Percentiles rank a stretch among this genome's conserved stretches.
Evolutionary conservation across 2,329 filamentous ascomycete species (phyloP).

Genomic region (Penicillium sp.): DNA sequence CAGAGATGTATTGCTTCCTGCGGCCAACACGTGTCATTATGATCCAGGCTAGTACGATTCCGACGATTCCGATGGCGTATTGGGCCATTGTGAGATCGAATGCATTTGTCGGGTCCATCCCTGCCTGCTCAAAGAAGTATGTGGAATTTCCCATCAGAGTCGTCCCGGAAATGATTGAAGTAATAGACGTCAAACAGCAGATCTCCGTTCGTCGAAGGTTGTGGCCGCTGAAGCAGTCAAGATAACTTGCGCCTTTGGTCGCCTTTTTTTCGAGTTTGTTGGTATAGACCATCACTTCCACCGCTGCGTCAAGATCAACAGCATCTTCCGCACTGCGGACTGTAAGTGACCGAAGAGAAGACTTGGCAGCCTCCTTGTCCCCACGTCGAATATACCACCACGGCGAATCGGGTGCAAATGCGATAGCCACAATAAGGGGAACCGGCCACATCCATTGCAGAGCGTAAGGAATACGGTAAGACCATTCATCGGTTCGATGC

Average conservation of each 20-base stretch:
- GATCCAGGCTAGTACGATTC: constrained; percentile 43
- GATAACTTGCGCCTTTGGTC: neutral
- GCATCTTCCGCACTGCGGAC: constrained; percentile 43
- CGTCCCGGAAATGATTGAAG: constrained; percentile 29
- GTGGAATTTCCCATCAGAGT: constrained; percentile 39
- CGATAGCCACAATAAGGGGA: constrained; percentile 49
- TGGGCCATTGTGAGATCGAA: constrained; percentile 55
- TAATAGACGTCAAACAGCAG: neutral
- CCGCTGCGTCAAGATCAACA: constrained; percentile 41
- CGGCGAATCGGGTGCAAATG: constrained; percentile 55
- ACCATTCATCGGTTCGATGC: constrained; percentile 48
- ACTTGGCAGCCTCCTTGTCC: constrained; percentile 45
- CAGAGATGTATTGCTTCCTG: constrained; percentile 5
- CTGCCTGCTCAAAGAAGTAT: constrained; percentile 44
- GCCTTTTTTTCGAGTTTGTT: constrained; percentile 42
- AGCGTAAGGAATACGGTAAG: constrained; percentile 56
- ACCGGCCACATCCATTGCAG: constrained; percentile 59
- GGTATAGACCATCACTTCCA: constrained; percentile 63
- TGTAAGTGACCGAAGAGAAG: constrained; percentile 44
- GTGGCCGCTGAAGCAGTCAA: neutral
- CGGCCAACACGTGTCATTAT: constrained; percentile 8
- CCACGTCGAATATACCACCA: constrained; percentile 56
- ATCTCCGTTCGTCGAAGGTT: neutral
- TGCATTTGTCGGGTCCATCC: constrained; percentile 35
- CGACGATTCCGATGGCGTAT: constrained; percentile 63